A percentile compares a stretch with the other conserved stretches of the same genome.
These are phyloP conservation scores for Monosporascus cannonballus DNA, from an alignment of 2,329 filamentous ascomycete genomes.

Conservation along the genomic window DNA sequence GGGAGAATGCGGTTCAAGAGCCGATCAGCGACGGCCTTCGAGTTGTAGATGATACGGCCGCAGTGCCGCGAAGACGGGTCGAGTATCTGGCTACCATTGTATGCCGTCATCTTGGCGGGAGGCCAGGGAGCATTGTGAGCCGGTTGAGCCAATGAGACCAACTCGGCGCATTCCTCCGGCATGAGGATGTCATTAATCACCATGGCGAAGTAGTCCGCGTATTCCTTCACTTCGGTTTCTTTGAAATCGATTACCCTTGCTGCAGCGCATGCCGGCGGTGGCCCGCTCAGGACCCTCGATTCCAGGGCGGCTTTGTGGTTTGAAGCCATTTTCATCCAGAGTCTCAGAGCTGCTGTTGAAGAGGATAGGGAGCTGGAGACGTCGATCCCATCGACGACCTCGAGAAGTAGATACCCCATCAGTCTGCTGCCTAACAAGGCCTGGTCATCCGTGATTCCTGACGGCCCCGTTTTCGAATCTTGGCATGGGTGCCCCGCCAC, in stretches of 20 bases:
- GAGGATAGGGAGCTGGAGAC: not conserved
- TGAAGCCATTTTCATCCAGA: not conserved
- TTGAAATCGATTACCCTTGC: slow-evolving; percentile 6
- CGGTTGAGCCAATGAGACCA: slow-evolving; percentile 6
- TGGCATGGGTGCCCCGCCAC: not conserved
- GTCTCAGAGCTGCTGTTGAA: not conserved
- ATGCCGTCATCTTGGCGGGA: slow-evolving; percentile 4
- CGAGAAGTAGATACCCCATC: not conserved
- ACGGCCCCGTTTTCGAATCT: not conserved
- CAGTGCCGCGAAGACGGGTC: slow-evolving; percentile 5
- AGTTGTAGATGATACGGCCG: slow-evolving; percentile 9
- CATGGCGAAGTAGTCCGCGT: slow-evolving; percentile 9
- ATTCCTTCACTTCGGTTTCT: slow-evolving; percentile 4
- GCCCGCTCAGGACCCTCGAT: slow-evolving; percentile 2
- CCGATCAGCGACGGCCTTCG: slow-evolving; percentile 4
- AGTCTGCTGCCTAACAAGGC: not conserved
- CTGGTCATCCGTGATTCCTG: not conserved
- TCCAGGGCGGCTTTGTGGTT: not conserved
- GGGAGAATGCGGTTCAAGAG: slow-evolving; percentile 9
- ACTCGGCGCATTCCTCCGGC: slow-evolving; percentile 3
- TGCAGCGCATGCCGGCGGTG: slow-evolving; percentile 1
- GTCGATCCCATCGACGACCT: not conserved
- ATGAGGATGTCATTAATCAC: slow-evolving; percentile 7
- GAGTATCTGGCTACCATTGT: slow-evolving; percentile 4
- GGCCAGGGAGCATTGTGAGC: slow-evolving; percentile 4